Evolutionary conservation across 2,329 filamentous ascomycete genomes (phyloP), one percentile per base, ranked within the genome.

Genomic region (Nemania sp.): DNA sequence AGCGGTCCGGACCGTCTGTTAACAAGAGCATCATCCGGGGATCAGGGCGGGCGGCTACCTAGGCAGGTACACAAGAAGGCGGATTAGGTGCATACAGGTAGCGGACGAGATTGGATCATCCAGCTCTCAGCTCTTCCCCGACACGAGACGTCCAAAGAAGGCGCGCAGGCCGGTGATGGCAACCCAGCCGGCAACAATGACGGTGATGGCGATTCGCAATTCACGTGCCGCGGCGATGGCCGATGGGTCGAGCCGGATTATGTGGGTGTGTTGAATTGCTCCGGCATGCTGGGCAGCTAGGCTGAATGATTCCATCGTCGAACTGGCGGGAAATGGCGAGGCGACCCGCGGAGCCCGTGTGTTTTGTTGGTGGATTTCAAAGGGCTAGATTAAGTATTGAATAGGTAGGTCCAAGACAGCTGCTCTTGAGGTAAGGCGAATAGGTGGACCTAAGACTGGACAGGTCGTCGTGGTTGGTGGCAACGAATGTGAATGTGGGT

Each of bases 211-310:
- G 34, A 74, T 62, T 34, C 72, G 70, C 21, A 72, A n/a, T 60
- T 75, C 73, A 48, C 72, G 72, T 39, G 70, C 66, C 7, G 66
- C 66, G 6, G 65, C 67, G 25, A 66, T 55, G 5, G 67, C 61
- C 10, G 70, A 67, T 5, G 72, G 61, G 54, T 72, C 69, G 37
- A 76, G 58, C 43, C 67, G 69, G 57, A 75, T 64, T 13, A 69
- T 66, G 63, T 75, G 73, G 13, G 71, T 52, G 54, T 76, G 74
- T 40, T 71, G 71, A 56, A 76, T 74, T 13, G 71, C 69, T 34
- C 73, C 74, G n/a, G 70, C 70, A 51, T 76, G 74, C 52, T 70
- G 63, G 34, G 74, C 72, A 4, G 74, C 72, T 12, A 76, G 60
- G 29, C 71, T 66, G 58, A 76, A 76, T 3, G 72, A 72, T 59